Conservation (phyloP, 2,329 filamentous ascomycete genomes). For the Orbilia oligospora region DNA sequence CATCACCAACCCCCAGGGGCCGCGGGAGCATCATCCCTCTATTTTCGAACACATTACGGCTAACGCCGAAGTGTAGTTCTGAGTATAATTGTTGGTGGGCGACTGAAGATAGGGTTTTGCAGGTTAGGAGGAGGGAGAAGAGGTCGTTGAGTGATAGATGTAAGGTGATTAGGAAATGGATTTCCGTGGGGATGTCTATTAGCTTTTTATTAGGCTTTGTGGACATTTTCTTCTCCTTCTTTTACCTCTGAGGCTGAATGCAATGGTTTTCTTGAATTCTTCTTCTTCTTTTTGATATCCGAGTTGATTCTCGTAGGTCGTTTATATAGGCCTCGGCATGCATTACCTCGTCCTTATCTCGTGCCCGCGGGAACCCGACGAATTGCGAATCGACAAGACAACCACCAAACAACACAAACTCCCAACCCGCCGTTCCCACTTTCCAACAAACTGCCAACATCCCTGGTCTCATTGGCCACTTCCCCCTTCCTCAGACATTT, state of each 20-base stretch:
- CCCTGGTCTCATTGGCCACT: no score
- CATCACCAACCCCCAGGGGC: background rate
- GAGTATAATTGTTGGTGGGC: conserved; percentile 12
- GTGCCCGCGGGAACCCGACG: background rate
- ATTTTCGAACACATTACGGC: background rate
- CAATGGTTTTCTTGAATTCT: no score
- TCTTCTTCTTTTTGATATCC: no score
- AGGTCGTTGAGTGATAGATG: background rate
- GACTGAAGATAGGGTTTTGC: conserved; percentile 1
- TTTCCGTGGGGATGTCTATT: conserved; percentile 1
- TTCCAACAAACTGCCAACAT: background rate
- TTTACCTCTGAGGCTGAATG: background rate
- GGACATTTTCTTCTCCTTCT: no score
- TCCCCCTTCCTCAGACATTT: no score
- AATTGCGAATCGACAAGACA: no score
- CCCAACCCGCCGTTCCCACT: background rate
- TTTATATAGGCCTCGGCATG: no score
- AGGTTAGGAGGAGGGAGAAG: conserved; percentile 15
- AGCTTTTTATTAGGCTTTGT: background rate
- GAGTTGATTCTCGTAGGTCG: no score
- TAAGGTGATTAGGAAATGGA: background rate
- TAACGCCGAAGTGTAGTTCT: conserved; percentile 3
- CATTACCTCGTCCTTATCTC: no score
- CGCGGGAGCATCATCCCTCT: background rate
- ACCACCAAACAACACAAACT: background rate